A percentile compares a stretch with the other conserved stretches of the same genome.
These are phyloP conservation scores for Paecilomyces variotii DNA, from an alignment of 2,329 filamentous ascomycete genomes.

Conservation along the genomic window DNA sequence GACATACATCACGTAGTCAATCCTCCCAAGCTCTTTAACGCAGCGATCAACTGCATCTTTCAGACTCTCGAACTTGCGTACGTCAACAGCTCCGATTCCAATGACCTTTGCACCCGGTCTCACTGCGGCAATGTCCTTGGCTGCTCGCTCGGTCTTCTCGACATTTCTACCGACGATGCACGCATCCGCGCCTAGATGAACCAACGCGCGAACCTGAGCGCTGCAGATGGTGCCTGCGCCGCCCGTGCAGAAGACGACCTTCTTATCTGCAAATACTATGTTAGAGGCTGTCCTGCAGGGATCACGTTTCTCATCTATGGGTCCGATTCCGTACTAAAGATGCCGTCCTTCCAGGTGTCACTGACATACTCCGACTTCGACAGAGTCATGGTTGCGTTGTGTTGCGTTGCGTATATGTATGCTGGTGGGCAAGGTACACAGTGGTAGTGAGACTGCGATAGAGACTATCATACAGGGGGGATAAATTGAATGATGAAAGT, in stretches of 20 bases:
- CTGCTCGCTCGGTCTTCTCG: conserved; percentile 75
- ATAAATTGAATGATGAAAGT: background rate
- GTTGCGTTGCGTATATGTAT: background rate
- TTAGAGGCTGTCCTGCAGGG: conserved; percentile 2
- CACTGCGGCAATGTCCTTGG: conserved; percentile 72
- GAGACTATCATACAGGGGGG: background rate
- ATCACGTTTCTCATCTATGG: background rate
- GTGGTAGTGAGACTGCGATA: background rate
- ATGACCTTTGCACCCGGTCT: conserved; percentile 75
- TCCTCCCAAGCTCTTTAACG: conserved; percentile 71
- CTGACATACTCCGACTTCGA: conserved; percentile 44
- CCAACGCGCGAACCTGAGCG: conserved; percentile 83
- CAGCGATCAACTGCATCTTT: conserved; percentile 70
- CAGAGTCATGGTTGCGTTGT: background rate
- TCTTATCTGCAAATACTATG: conserved; percentile 52
- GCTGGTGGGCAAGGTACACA: background rate
- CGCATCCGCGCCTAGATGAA: conserved; percentile 84
- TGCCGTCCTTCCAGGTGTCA: conserved; percentile 74
- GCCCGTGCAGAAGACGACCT: conserved; percentile 91
- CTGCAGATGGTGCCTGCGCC: conserved; percentile 91
- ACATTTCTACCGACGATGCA: conserved; percentile 88
- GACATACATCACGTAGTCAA: conserved; percentile 84
- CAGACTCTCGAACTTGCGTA: conserved; percentile 63
- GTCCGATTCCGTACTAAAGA: conserved; percentile 58
- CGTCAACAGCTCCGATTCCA: conserved; percentile 67